These are phyloP conservation scores for Fusarium solani-melongenae DNA, from an alignment of 2,329 filamentous ascomycete genomes.

Conservation along the genomic window DNA sequence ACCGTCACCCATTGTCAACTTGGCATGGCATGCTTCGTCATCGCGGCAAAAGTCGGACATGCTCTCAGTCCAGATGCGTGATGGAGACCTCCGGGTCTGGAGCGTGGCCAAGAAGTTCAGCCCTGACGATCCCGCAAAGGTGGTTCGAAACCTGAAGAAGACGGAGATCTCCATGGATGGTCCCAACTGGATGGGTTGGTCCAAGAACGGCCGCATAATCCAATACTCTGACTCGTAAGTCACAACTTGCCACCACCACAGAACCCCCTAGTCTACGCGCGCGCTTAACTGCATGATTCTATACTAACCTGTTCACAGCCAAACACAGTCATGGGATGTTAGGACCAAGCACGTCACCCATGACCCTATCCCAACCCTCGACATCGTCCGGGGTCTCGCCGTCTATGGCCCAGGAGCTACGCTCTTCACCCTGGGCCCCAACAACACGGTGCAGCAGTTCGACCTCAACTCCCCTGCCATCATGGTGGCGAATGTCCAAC, in stretches of 20 bases:
- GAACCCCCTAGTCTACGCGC: conserved; percentile 53
- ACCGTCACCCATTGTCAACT: conserved; percentile 86
- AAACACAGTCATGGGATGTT: conserved; percentile 96
- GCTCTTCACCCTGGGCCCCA: conserved; percentile 89
- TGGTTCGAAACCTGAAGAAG: conserved; percentile 87
- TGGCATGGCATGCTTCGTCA: conserved; percentile 97
- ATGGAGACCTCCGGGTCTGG: conserved; percentile 95
- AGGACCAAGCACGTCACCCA: conserved; percentile 96
- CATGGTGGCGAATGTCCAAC: conserved; percentile 89
- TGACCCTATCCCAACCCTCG: conserved; percentile 86
- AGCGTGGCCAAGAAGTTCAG: conserved; percentile 87
- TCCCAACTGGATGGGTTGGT: conserved; percentile 98
- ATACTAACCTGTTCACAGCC: conserved; percentile 63
- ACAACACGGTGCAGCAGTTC: conserved; percentile 93
- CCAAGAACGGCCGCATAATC: conserved; percentile 95
- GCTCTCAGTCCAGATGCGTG: conserved; percentile 91
- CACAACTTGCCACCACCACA: conserved; percentile 29
- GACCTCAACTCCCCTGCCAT: conserved; percentile 85
- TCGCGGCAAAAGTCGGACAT: conserved; percentile 97
- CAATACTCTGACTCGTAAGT: conserved; percentile 91
- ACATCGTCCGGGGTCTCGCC: conserved; percentile 83
- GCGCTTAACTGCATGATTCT: conserved; percentile 54
- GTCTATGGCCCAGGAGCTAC: conserved; percentile 92
- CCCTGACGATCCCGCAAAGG: conserved; percentile 80
- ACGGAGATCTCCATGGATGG: conserved; percentile 78